phyloP scores from a whole-genome alignment of 768 basidiomycete species.

The Macrocybe gigantea region DNA sequence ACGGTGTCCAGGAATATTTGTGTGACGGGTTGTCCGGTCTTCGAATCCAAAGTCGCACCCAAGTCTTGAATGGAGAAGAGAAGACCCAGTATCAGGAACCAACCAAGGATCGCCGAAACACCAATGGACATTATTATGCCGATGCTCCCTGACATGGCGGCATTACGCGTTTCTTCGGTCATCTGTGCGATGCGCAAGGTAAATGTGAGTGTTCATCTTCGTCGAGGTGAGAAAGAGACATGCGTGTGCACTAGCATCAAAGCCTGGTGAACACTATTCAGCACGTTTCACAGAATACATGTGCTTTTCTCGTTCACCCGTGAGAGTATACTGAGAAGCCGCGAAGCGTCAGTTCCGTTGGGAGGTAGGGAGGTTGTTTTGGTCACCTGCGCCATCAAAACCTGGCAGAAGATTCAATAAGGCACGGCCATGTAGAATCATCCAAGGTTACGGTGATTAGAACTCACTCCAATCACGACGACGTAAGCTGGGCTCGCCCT shows the following conservation, averaged over 20 bases:
- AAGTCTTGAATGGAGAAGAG: slow-evolving; percentile 77
- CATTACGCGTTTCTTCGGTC: slow-evolving; percentile 75
- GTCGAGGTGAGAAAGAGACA: slow-evolving; percentile 11
- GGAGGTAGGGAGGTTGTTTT: background rate
- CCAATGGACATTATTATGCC: slow-evolving; percentile 70
- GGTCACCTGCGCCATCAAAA: slow-evolving; percentile 59
- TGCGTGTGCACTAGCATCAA: slow-evolving; percentile 71
- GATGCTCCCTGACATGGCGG: slow-evolving; percentile 59
- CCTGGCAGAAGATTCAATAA: slow-evolving; percentile 19
- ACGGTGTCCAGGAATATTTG: slow-evolving; percentile 78
- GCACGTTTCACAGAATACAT: background rate
- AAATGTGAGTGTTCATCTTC: background rate
- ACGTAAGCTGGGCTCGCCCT: slow-evolving; percentile 69
- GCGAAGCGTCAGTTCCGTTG: background rate
- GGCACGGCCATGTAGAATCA: background rate
- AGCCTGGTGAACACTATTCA: slow-evolving; percentile 33
- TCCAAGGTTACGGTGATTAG: background rate
- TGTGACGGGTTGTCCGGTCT: slow-evolving; percentile 65
- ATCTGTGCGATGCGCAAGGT: slow-evolving; percentile 31
- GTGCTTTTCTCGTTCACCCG: slow-evolving; percentile 33
- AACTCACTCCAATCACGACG: slow-evolving; percentile 50
- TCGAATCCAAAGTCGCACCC: slow-evolving; percentile 41
- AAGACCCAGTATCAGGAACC: slow-evolving; percentile 68
- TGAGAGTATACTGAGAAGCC: slow-evolving; percentile 52
- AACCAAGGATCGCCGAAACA: slow-evolving; percentile 66